phyloP scores from a whole-genome alignment of 139 green algal genomes.

The Micractinium conductrix region DNA sequence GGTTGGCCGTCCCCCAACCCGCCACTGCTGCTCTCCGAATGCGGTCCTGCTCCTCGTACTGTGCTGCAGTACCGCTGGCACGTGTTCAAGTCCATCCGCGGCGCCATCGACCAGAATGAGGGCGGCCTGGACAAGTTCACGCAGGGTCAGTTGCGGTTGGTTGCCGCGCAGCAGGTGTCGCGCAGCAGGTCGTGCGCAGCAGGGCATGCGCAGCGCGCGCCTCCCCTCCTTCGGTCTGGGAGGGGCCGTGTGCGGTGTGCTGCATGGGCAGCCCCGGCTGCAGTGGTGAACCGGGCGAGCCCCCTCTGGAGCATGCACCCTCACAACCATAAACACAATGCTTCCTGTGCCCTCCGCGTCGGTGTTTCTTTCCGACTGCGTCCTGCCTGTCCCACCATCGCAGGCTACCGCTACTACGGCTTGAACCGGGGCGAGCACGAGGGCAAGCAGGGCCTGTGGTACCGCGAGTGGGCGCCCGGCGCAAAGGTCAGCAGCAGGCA shows the following conservation, averaged over 20 bases:
- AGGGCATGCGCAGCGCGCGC: too few species aligned
- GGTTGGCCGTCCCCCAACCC: too few species aligned
- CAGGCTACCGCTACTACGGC: slow-evolving; percentile 87
- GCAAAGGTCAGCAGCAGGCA: slow-evolving; percentile 60
- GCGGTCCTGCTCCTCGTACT: background rate
- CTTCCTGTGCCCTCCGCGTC: too few species aligned
- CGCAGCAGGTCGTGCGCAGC: too few species aligned
- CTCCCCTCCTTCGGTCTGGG: too few species aligned
- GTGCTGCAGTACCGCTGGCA: slow-evolving; percentile 87
- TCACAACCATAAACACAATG: too few species aligned
- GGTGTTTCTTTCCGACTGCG: too few species aligned
- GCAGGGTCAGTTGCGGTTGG: slow-evolving; percentile 72
- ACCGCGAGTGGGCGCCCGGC: slow-evolving; percentile 89
- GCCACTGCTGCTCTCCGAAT: background rate
- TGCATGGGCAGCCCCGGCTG: too few species aligned
- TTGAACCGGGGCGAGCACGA: slow-evolving; percentile 86
- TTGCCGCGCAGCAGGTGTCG: too few species aligned
- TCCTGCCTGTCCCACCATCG: background rate
- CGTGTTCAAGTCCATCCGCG: slow-evolving; percentile 79
- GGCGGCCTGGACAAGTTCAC: slow-evolving; percentile 90
- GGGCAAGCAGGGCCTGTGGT: slow-evolving; percentile 85
- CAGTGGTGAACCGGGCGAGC: too few species aligned
- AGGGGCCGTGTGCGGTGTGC: too few species aligned
- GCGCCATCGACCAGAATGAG: slow-evolving; percentile 86
- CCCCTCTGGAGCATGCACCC: too few species aligned